Evolutionary conservation across 2,329 filamentous ascomycete species (phyloP).

Genomic region (Podosphaera fusca): DNA sequence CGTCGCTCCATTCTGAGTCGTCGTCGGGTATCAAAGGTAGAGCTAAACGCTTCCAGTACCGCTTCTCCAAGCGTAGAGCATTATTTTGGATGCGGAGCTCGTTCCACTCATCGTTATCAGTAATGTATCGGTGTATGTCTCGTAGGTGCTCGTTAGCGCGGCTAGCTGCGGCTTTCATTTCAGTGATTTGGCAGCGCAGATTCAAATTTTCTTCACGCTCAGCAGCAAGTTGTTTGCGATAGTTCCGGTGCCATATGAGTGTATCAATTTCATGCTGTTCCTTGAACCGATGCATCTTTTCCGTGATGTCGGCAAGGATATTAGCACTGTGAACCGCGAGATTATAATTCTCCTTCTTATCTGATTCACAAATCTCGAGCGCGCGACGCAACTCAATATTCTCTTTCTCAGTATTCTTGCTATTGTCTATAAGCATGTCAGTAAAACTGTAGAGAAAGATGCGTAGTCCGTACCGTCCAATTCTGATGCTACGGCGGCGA

Average conservation of each 20-base stretch:
- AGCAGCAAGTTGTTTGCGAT: slow-evolving; percentile 40
- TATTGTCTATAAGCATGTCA: slow-evolving; percentile 23
- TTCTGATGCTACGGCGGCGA: slow-evolving; percentile 30
- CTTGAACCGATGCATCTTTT: slow-evolving; percentile 44
- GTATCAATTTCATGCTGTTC: slow-evolving; percentile 37
- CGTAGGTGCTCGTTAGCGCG: slow-evolving; percentile 34
- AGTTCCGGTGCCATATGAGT: slow-evolving; percentile 40
- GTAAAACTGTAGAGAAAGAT: background rate
- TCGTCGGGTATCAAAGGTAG: slow-evolving; percentile 36
- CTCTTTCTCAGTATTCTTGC: slow-evolving; percentile 35
- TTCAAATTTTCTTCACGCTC: slow-evolving; percentile 39
- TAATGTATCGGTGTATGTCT: slow-evolving; percentile 30
- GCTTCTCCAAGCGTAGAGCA: slow-evolving; percentile 31
- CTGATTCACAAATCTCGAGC: slow-evolving; percentile 36
- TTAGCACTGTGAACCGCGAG: slow-evolving; percentile 32
- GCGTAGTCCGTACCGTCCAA: slow-evolving; percentile 24
- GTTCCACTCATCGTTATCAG: slow-evolving; percentile 31
- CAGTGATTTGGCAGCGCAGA: slow-evolving; percentile 41
- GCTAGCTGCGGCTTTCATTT: slow-evolving; percentile 37
- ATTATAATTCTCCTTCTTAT: slow-evolving; percentile 34
- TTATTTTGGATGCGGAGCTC: slow-evolving; percentile 28
- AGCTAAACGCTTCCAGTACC: slow-evolving; percentile 44
- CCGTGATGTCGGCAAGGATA: slow-evolving; percentile 32
- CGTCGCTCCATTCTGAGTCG: slow-evolving; percentile 35
- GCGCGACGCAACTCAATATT: slow-evolving; percentile 37